Percentiles rank a stretch among this genome's conserved stretches.
phyloP scores from a whole-genome alignment of 2,329 filamentous ascomycete genomes.

The Epichloe glyceriae region DNA sequence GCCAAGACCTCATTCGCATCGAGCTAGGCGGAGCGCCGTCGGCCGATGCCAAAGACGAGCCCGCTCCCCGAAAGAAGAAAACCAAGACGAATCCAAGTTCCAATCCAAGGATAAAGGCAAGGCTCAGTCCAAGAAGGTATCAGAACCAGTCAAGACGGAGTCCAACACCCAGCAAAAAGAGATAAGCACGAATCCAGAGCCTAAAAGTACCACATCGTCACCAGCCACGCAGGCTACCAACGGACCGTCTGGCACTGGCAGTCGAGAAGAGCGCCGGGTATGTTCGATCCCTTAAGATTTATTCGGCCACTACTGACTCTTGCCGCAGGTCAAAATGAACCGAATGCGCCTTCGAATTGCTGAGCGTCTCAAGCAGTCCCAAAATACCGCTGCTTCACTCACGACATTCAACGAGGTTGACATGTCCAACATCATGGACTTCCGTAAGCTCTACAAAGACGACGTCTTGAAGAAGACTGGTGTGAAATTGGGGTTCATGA shows the following conservation, averaged over 20 bases:
- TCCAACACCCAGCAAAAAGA: conserved; percentile 16
- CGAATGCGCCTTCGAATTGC: conserved; percentile 96
- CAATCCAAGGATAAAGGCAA: neutral
- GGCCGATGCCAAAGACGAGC: conserved; percentile 26
- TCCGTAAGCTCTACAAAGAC: conserved; percentile 95
- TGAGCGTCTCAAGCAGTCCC: conserved; percentile 96
- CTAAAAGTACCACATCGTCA: conserved; percentile 20
- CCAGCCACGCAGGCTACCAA: conserved; percentile 8
- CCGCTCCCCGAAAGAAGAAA: conserved; percentile 13
- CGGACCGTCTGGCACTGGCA: conserved; percentile 36
- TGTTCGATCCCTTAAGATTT: conserved; percentile 19
- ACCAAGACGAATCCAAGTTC: conserved; percentile 11
- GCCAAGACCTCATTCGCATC: conserved; percentile 78
- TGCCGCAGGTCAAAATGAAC: conserved; percentile 92
- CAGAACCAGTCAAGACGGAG: neutral
- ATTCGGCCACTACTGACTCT: neutral
- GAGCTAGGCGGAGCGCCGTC: conserved; percentile 56
- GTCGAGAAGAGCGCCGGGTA: conserved; percentile 79
- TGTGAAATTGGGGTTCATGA: conserved; percentile 99
- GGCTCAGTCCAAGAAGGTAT: neutral
- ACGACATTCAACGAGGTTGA: conserved; percentile 99
- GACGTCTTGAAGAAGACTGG: conserved; percentile 91
- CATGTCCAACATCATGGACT: conserved; percentile 95
- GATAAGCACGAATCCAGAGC: conserved; percentile 19
- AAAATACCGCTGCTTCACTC: conserved; percentile 93